Evolutionary conservation across 2,329 filamentous ascomycete genomes (phyloP).

Genomic region (Sarocladium oryzae): DNA sequence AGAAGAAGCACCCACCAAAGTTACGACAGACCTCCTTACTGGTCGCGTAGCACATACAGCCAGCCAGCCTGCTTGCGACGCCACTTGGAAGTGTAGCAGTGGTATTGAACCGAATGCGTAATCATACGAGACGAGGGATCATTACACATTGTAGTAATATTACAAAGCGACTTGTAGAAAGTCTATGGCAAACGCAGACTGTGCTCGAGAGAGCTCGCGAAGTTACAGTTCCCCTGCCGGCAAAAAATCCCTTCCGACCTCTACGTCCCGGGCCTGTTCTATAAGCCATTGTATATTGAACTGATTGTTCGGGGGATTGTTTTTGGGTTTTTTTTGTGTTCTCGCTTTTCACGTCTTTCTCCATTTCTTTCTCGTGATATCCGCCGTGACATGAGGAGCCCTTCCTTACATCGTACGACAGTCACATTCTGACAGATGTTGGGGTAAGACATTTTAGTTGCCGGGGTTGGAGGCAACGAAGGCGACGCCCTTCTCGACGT

Average conservation of each 20-base stretch:
- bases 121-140: neutral
- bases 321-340: neutral
- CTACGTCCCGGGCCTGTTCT: conserved; percentile 1
- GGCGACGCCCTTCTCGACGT: conserved; percentile 83
- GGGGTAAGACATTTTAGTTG: conserved; percentile 38
- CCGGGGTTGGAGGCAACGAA: conserved; percentile 55
- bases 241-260: neutral
- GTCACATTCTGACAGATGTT: neutral
- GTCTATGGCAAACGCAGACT: conserved; percentile 22
- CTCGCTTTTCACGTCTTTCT: neutral
- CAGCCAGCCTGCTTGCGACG: neutral
- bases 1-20: no score
- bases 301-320: no score
- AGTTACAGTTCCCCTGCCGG: neutral
- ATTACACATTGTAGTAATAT: conserved; percentile 19
- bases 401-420: conserved; percentile 2
- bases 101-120: no score
- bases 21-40: no score
- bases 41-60: no score
- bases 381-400: neutral
- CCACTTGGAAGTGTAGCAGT: neutral
- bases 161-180: conserved; percentile 28
- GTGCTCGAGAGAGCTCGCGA: neutral
- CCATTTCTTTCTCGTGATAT: neutral
- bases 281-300: neutral